Base-by-base conservation (phyloP, 495 filamentous ascomycete genomes). In the Aspergillus biplanus region DNA sequence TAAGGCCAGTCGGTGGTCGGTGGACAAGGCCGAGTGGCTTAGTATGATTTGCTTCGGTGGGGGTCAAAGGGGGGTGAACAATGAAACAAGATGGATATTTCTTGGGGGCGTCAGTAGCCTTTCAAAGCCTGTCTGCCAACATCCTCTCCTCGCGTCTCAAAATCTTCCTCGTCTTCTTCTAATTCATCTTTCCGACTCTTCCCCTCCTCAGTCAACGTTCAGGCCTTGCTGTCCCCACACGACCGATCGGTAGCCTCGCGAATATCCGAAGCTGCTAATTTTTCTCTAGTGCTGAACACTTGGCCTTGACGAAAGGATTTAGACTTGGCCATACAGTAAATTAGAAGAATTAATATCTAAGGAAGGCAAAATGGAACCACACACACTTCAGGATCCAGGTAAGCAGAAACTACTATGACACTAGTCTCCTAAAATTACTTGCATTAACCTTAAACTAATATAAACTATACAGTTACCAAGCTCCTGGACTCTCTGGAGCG, bases 401-500 rank as follows among this genome's bases (percentile, higher is more conserved):
- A 71, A 58, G 65, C 48, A 21, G 50, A 35, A 56, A 16, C 55
- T 44, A 56, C 27, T 42, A 32, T 52, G 39, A 50, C 21, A 37
- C 60, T 37, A 33, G 50, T 35, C 7, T 34, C 52, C 13, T 18
- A 21, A 18, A 13, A 50, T 34, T 18, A 47, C 5, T 46, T 56
- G 50, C 46, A 75, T 53, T 33, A 74, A 62, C 48, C 18, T 13
- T 54, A n/a, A 21, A 32, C 27, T 44, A 11, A 57, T 44, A 12
- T 32, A 11, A 8, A 46, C 32, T 58, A 6, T 52, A 67, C 62
- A 92, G 86, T 92, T 37, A 86, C 81, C 8, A 73, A 76, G 55
- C 71, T 92, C 31, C 69, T 92, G 65, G 74, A 80, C 12, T 81
- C 78, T 12, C 76, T 93, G 31, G 75, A 84, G 4, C 67, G 82